Base-by-base conservation (phyloP, 2,329 filamentous ascomycete species). In the Teratosphaeriaceae sp. region DNA sequence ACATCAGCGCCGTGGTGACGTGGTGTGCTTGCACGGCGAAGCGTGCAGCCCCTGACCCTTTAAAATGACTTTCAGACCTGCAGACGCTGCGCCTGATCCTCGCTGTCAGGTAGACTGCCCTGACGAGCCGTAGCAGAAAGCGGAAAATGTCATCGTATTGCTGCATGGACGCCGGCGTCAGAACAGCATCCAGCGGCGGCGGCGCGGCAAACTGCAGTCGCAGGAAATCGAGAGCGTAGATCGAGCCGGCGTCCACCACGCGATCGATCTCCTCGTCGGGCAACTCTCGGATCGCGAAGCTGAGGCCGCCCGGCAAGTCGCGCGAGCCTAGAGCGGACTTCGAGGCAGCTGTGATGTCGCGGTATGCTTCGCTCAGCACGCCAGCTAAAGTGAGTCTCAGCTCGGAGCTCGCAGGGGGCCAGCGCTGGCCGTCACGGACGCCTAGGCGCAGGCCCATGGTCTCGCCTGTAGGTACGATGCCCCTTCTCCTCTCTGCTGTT, bases 331-430 rank as follows among this genome's bases (percentile, higher is more conserved):
- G n/a, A 15, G 20, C 22, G 26, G 42, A 22, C 19, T 30, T 38
- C 35, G 33, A 12, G 40, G 52, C 39, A 12, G 42, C 39, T 18
- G 43, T 19, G 42, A 44, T 54, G 8, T 48, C 63, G 36, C 67
- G 65, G 53, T 88, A 87, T 50, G 80, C 86, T 50, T 96, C 89
- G 2, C 77, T 75, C 5, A 97, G 69, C 1, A 97, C 76, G 0
- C 88, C 88, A 76, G 89, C 94, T 15, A 98, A 72, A 0, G 87
- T 87, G 4, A 97, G 73, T 8, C 88, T 80, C n/a, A 98, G 69
- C 62, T 97, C 92, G 0, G 89, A 96, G 62, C 86, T 94, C 19
- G 88, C 88, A 3, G 92, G 92, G 20, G 92, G 92, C 92, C 92
- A 97, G 13, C 53, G 50, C 29, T 58, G 53, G 23, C 75, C 86